Evolutionary conservation across 768 basidiomycete genomes (phyloP).

Genomic region (Tephrocybe rancida): DNA sequence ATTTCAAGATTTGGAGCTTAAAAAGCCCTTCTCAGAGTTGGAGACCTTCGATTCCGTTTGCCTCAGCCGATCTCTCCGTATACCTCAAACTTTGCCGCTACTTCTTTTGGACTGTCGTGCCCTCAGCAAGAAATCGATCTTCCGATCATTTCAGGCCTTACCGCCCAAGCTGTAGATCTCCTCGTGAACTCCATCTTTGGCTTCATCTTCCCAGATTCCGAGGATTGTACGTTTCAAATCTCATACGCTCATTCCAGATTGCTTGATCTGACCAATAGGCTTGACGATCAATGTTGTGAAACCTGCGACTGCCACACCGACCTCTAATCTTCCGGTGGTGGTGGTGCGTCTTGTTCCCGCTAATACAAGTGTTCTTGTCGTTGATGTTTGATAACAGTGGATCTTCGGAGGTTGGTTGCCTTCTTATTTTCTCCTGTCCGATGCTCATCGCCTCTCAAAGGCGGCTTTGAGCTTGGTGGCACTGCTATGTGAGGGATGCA

Average conservation of each 20-base stretch:
- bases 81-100: slow-evolving; percentile 36
- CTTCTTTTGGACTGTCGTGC: slow-evolving; percentile 46
- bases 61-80: slow-evolving; percentile 41
- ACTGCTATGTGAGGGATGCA: slow-evolving; percentile 38
- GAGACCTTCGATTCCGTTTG: slow-evolving; percentile 43
- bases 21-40: slow-evolving; percentile 25
- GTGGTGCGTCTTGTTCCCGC: slow-evolving; percentile 28
- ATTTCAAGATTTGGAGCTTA: not conserved
- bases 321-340: slow-evolving; percentile 41
- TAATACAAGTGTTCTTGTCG: not conserved
- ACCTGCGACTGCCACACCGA: slow-evolving; percentile 31
- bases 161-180: slow-evolving; percentile 29
- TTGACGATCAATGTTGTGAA: slow-evolving; percentile 45
- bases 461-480: slow-evolving; percentile 31
- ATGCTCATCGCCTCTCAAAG: slow-evolving; percentile 11
- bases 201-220: slow-evolving; percentile 30
- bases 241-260: not conserved
- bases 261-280: slow-evolving; percentile 19
- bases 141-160: slow-evolving; percentile 29
- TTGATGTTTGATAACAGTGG: slow-evolving; percentile 28
- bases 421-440: not conserved
- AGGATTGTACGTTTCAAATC: slow-evolving; percentile 45
- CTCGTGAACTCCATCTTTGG: slow-evolving; percentile 29
- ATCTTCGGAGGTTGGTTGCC: slow-evolving; percentile 29
- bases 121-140: slow-evolving; percentile 42